Percentiles rank a stretch among this genome's conserved stretches.
phyloP scores from a whole-genome alignment of 2,329 filamentous ascomycete species.

The Lanzia echinophila region DNA sequence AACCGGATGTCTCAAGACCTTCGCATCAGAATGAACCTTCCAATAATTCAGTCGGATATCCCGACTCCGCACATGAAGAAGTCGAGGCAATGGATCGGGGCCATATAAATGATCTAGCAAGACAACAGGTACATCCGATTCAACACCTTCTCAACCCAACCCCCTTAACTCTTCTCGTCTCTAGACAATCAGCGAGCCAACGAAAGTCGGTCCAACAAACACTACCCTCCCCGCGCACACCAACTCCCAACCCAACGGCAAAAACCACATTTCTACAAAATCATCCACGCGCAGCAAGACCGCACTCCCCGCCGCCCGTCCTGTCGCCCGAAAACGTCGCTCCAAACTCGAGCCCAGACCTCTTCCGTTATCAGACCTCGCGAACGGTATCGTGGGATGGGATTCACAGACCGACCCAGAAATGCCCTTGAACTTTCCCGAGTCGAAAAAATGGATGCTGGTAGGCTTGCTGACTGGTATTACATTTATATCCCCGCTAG shows the following conservation, averaged over 20 bases:
- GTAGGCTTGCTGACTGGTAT: constrained; percentile 30
- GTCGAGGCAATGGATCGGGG: constrained; percentile 25
- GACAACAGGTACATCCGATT: constrained; percentile 14
- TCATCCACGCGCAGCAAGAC: constrained; percentile 21
- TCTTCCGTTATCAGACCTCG: constrained; percentile 44
- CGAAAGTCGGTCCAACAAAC: neutral
- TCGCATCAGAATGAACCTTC: constrained; percentile 5
- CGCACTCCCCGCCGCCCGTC: constrained; percentile 22
- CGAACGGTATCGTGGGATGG: constrained; percentile 52
- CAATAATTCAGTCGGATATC: constrained; percentile 14
- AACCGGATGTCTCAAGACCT: constrained; percentile 17
- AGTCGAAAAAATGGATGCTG: constrained; percentile 27
- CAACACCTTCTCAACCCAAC: neutral
- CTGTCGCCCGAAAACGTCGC: constrained; percentile 20
- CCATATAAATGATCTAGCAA: constrained; percentile 23
- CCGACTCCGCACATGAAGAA: constrained; percentile 25
- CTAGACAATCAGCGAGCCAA: constrained; percentile 12
- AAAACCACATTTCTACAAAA: constrained; percentile 12
- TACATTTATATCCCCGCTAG: constrained; percentile 28
- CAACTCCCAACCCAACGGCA: neutral
- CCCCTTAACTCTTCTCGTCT: neutral
- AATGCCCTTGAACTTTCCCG: constrained; percentile 49
- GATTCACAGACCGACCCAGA: constrained; percentile 50
- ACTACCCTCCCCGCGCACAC: neutral
- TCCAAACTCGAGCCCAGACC: constrained; percentile 4